Evolutionary conservation across 176 grass and related monocot genomes (phyloP), one percentile per base, ranked within the genome.

Genomic region (Bonia amplexicaulis): DNA sequence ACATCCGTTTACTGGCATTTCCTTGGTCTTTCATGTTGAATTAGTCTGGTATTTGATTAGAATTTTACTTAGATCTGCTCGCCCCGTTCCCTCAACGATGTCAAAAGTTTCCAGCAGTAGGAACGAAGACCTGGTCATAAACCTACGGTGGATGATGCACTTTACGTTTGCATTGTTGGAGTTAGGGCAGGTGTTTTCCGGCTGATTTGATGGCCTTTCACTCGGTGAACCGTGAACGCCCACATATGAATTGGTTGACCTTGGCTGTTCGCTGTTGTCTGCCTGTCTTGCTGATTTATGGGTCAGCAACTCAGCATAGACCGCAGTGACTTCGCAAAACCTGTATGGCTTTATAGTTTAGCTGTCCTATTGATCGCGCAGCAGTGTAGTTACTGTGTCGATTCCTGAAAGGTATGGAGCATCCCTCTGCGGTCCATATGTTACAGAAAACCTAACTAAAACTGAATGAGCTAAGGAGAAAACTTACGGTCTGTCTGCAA

Each of bases 1-100:
- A 51, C 76, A 22, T 40, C 10, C 16, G n/a, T 74, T 26, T 76
- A 46, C 60, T 1, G 6, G 6, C 7, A 17, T 49, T 51, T 59
- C 22, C 12, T 51, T 63, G 69, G 80, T 90, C 80, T 37, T 87
- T 6, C 23, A 41, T 75, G 69, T 80, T 87, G 80, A 84, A 84
- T 51, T 44, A 22, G 68, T 74, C 74, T 58, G 29, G 61, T 80
- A 44, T 48, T 69, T 81, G 44, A 77, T 75, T 76, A 55, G 48
- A 75, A 26, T 72, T 77, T 49, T 25, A 59, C 15, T 63, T 63
- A 4, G 53, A 3, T 10, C 1, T 42, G 61, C 64, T 42, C n/a
- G 17, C 15, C 14, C 22, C 1, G 12, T 49, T 47, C 27, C 6
- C 9, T 37, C 0, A 3, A 44, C 46, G 12, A 3, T 41, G 76